phyloP scores from a whole-genome alignment of 495 filamentous ascomycete species.

The Penicillium cosmopolitanum region DNA sequence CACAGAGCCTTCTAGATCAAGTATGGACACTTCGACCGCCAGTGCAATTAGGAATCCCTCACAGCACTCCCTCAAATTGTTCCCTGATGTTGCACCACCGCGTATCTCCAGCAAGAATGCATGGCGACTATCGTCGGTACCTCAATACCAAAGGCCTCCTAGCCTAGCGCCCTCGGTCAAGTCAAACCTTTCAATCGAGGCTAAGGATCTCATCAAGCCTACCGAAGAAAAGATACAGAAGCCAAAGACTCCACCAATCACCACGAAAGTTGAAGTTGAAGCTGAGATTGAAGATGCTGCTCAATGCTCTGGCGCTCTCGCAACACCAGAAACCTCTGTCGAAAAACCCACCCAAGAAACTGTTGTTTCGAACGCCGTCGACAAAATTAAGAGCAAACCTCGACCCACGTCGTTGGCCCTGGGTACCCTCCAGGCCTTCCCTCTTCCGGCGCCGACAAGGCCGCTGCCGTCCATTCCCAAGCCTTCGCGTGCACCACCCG shows the following conservation, averaged over 20 bases:
- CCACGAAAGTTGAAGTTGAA: not conserved
- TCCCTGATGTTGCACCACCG: slow-evolving; percentile 42
- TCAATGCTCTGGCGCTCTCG: slow-evolving; percentile 13
- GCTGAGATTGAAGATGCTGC: slow-evolving; percentile 7
- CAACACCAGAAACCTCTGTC: not conserved
- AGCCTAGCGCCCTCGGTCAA: slow-evolving; percentile 12
- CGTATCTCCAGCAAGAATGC: slow-evolving; percentile 37
- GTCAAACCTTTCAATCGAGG: not conserved
- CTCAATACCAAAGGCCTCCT: slow-evolving; percentile 24
- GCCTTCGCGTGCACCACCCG: slow-evolving; percentile 11
- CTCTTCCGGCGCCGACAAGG: slow-evolving; percentile 42
- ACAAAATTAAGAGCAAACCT: slow-evolving; percentile 17
- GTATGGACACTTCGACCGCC: not conserved
- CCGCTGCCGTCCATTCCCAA: slow-evolving; percentile 42
- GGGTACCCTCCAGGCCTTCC: slow-evolving; percentile 42
- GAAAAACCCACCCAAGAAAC: not conserved
- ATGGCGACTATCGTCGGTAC: slow-evolving; percentile 29
- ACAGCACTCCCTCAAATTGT: slow-evolving; percentile 40
- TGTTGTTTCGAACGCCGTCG: slow-evolving; percentile 7
- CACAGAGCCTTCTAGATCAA: not conserved
- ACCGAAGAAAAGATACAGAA: slow-evolving; percentile 1
- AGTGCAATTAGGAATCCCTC: slow-evolving; percentile 14
- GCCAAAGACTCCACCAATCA: slow-evolving; percentile 2
- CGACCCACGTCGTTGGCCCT: slow-evolving; percentile 34
- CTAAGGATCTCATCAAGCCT: not conserved